Evolutionary conservation across 2,329 filamentous ascomycete species (phyloP).

Genomic region (Cercospora sojina): DNA sequence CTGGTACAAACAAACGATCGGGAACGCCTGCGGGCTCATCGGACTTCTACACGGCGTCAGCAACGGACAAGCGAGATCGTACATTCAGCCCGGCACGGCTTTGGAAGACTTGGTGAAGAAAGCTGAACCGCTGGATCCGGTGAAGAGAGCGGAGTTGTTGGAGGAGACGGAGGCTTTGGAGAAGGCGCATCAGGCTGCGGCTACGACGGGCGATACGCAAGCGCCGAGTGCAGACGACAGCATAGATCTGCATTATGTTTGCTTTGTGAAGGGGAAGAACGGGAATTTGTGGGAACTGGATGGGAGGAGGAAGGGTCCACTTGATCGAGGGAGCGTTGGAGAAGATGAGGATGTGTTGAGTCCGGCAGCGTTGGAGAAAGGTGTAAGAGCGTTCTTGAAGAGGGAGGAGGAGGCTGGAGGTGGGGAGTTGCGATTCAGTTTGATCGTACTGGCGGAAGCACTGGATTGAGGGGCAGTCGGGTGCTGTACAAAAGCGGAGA

Average conservation of each 20-base stretch:
- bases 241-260: conserved; percentile 94
- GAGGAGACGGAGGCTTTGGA: conserved; percentile 76
- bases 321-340: conserved; percentile 57
- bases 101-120: conserved; percentile 65
- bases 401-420: conserved; percentile 55
- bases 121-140: conserved; percentile 68
- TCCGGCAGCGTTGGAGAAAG: conserved; percentile 70
- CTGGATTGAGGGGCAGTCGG: conserved; percentile 48
- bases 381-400: conserved; percentile 61
- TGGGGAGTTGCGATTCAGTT: conserved; percentile 62
- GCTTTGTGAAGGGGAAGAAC: conserved; percentile 76
- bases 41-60: conserved; percentile 77
- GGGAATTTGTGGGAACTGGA: conserved; percentile 76
- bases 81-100: conserved; percentile 58
- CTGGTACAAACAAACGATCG: conserved; percentile 95
- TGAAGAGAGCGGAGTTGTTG: conserved; percentile 67
- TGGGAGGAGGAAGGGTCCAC: conserved; percentile 68
- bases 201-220: conserved; percentile 71
- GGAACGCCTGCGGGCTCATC: conserved; percentile 90
- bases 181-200: conserved; percentile 73
- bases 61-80: conserved; percentile 69
- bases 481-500: neutral
- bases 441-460: conserved; percentile 59
- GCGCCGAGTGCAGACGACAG: conserved; percentile 76
- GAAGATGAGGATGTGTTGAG: conserved; percentile 57